Conservation (phyloP, 495 filamentous ascomycete species). For the Tuber melanosporum region DNA sequence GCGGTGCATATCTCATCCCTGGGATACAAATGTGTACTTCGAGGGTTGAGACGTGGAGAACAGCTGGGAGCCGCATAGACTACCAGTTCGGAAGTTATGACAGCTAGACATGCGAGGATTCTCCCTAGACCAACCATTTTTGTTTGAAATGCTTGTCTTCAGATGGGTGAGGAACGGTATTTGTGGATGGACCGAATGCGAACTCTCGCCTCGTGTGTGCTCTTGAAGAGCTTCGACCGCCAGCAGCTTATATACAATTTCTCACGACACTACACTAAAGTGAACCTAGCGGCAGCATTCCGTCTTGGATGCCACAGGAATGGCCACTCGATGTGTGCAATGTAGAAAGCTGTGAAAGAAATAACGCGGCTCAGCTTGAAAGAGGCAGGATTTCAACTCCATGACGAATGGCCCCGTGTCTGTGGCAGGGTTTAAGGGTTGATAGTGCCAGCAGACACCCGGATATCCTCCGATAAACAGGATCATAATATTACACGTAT, state of each 20-base stretch:
- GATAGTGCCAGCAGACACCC: background rate
- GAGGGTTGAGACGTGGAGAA: background rate
- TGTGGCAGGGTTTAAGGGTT: background rate
- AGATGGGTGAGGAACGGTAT: background rate
- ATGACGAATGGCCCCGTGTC: background rate
- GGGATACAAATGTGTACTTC: conserved; percentile 3
- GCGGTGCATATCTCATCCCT: background rate
- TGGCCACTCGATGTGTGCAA: background rate
- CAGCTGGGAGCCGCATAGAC: background rate
- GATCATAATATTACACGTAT: background rate
- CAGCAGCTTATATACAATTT: background rate
- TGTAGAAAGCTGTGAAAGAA: background rate
- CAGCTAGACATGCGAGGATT: background rate
- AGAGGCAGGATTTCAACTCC: background rate
- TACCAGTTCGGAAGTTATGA: background rate
- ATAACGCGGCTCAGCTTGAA: background rate
- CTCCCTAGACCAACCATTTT: background rate
- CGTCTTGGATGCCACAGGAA: background rate
- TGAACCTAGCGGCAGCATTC: background rate
- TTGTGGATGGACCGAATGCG: background rate
- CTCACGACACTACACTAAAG: background rate
- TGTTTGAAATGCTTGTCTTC: background rate
- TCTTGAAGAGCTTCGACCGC: background rate
- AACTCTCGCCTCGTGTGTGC: background rate
- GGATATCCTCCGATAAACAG: background rate